Conservation (phyloP, 2,329 filamentous ascomycete genomes). For the Epichloe scottii region DNA sequence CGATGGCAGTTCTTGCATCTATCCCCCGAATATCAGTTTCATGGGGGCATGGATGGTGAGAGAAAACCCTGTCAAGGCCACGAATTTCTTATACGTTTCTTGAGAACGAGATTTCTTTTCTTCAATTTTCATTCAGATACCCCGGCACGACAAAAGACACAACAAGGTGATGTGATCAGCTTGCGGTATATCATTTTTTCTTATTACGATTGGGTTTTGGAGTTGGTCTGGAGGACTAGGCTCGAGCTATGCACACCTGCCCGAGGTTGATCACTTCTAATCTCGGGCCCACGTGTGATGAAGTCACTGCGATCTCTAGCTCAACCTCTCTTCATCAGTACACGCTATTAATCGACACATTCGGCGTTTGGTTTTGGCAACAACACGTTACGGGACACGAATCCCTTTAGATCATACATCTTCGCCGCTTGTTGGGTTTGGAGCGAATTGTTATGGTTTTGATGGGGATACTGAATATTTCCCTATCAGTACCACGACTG, state of each 20-base stretch:
- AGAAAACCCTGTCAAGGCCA: conserved; percentile 18
- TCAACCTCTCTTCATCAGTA: conserved; percentile 7
- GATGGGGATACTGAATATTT: background rate
- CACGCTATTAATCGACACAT: conserved; percentile 22
- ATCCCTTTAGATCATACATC: background rate
- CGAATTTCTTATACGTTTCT: conserved; percentile 20
- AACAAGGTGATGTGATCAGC: conserved; percentile 11
- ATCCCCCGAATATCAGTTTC: too few relatives aligned
- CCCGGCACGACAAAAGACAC: conserved; percentile 26
- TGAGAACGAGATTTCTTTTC: conserved; percentile 19
- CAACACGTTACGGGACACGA: background rate
- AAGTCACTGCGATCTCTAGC: background rate
- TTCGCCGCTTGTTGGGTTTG: background rate
- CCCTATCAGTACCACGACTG: background rate
- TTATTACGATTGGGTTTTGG: background rate
- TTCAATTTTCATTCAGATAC: conserved; percentile 26
- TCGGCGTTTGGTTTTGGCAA: conserved; percentile 15
- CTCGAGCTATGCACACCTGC: background rate
- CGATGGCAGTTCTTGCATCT: background rate
- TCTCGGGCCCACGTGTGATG: background rate
- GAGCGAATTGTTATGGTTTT: background rate
- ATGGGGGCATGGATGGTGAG: conserved; percentile 1
- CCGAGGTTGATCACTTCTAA: too few relatives aligned
- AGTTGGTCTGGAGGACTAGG: background rate
- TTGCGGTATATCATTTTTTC: conserved; percentile 12